These are phyloP conservation scores for Fraxinus pennsylvanica DNA, from an alignment of 257 asterid genomes.

Conservation along the genomic window DNA sequence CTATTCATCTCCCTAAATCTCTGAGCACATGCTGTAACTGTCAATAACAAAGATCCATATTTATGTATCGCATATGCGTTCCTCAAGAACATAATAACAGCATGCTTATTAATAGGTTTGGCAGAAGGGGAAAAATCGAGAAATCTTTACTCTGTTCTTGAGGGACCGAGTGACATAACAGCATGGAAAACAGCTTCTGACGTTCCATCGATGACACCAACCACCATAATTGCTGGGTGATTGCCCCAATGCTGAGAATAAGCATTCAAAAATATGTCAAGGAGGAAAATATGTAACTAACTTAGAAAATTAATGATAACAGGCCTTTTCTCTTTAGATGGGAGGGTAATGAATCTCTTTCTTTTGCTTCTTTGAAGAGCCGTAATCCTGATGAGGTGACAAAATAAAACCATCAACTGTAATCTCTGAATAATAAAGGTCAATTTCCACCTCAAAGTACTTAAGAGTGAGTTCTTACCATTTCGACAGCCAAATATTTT, in stretches of 20 bases:
- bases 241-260: constrained; percentile 57
- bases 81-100: background rate
- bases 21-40: too few species aligned
- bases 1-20: too few species aligned
- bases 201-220: constrained; percentile 73
- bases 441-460: constrained; percentile 8
- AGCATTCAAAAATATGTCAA: constrained; percentile 8
- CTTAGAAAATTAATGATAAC: background rate
- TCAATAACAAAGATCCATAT: background rate
- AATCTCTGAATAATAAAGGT: background rate
- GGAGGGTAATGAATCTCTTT: constrained; percentile 62
- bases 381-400: constrained; percentile 63
- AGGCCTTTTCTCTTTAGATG: too few species aligned
- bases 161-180: constrained; percentile 78
- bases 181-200: constrained; percentile 81
- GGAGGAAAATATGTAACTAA: background rate
- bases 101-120: background rate
- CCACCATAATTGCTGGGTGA: constrained; percentile 90
- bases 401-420: constrained; percentile 15
- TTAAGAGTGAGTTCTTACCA: constrained; percentile 40
- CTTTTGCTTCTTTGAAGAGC: constrained; percentile 85
- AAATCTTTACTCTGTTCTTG: constrained; percentile 77
- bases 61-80: background rate
- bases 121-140: background rate
- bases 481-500: constrained; percentile 81